Evolutionary conservation across 306 rosid species (phyloP), one percentile per base, ranked within the genome.

Genomic region (Trichosanthes cucumerina): DNA sequence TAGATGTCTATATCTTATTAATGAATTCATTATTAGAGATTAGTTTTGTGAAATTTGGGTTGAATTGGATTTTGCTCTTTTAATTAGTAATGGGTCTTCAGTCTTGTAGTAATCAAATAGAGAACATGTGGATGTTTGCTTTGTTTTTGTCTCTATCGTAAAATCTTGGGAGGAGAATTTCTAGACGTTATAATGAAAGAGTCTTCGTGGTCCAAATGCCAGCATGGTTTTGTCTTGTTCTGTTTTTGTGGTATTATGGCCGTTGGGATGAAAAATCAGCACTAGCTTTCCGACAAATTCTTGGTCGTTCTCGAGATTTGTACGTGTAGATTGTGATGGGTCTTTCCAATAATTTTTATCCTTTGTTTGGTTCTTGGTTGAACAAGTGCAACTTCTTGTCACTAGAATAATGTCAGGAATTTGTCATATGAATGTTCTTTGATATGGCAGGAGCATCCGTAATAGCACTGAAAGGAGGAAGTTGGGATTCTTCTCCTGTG

Each of bases 401-500:
- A 21, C 54, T 43, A 43, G 1, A 69, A 69, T 44, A 69, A 69
- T 44, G 50, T 69, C 38, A 19, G 26, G 11, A 69, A 7, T 34
- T 77, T 56, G 12, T 57, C 66, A 0, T 53, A 1, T 57, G 23
- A 39, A 7, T 73, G 70, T 1, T 71, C 76, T 78, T 78, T 80
- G 84, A 53, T 80, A 44, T 87, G 74, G 73, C 89, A 96, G 99
- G 98, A 89, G 86, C 59, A 90, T 93, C 68, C 82, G 80, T 78
- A 96, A 96, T 77, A 91, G 88, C 85, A 96, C 98, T 13, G 94
- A 90, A 66, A 91, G 99, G 77, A 89, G 99, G 77, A 91, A 90
- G 71, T 88, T 96, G 63, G 99, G 99, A 21, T 96, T n/a, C 81
- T 96, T 96, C 91, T 87, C 98, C 0, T 96, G 99, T 80, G 99